Evolutionary conservation across 164 flowering plant genomes (phyloP).

Genomic region (Macadamia integrifolia): DNA sequence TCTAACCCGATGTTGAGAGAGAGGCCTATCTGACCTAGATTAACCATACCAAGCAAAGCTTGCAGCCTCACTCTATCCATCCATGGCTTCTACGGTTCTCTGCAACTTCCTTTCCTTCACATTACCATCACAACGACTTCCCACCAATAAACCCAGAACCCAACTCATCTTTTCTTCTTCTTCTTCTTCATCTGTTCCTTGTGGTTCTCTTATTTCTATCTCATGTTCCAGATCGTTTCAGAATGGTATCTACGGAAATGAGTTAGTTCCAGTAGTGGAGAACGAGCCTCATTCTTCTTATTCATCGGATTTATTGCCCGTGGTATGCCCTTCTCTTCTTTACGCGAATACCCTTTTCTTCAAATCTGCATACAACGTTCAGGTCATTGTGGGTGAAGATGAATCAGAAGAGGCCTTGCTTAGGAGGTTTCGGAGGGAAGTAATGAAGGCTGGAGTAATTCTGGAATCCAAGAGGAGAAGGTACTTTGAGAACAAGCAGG

Average conservation of each 20-base stretch:
- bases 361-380: slow-evolving; percentile 53
- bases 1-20: too few relatives aligned
- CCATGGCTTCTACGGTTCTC: slow-evolving; percentile 27
- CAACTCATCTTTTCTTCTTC: neutral
- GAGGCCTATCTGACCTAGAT: too few relatives aligned
- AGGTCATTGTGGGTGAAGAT: slow-evolving; percentile 56
- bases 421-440: slow-evolving; percentile 62
- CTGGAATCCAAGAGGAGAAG: slow-evolving; percentile 58
- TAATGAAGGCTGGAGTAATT: slow-evolving; percentile 61
- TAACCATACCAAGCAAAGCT: too few relatives aligned
- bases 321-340: slow-evolving; percentile 55
- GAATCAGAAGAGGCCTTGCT: slow-evolving; percentile 69
- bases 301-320: slow-evolving; percentile 35
- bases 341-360: slow-evolving; percentile 56
- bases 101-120: slow-evolving; percentile 36
- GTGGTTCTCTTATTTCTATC: neutral
- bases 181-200: neutral
- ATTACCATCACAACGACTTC: slow-evolving; percentile 26
- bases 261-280: neutral
- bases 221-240: slow-evolving; percentile 2
- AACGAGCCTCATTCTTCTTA: slow-evolving; percentile 12
- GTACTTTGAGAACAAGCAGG: slow-evolving; percentile 60
- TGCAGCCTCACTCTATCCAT: neutral
- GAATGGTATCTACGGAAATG: slow-evolving; percentile 7
- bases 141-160: slow-evolving; percentile 11